These are phyloP conservation scores for Sesbania bispinosa DNA, from an alignment of 306 rosid species.

Conservation along the genomic window DNA sequence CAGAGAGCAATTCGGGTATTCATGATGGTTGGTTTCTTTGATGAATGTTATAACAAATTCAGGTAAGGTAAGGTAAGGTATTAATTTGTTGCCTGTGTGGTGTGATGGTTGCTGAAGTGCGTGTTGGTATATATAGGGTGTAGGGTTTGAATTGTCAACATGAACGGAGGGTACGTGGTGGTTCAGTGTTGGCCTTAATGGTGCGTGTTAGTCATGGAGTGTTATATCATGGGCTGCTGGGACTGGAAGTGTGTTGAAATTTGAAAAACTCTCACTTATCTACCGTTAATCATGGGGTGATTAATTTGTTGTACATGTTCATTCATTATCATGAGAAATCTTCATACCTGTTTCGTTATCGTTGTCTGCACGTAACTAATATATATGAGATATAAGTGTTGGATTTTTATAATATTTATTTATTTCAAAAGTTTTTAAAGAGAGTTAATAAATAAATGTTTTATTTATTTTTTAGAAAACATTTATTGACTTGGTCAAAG, in stretches of 20 bases:
- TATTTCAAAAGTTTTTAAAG: too few species aligned
- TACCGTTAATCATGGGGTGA: background rate
- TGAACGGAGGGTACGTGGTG: background rate
- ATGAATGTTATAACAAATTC: background rate
- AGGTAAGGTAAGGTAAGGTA: too few species aligned
- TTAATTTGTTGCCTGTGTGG: background rate
- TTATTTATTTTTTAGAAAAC: too few species aligned
- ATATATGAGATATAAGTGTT: background rate
- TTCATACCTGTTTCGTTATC: background rate
- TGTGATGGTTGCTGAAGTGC: background rate
- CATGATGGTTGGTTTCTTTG: constrained; percentile 1
- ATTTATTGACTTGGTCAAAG: too few species aligned
- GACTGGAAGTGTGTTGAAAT: background rate
- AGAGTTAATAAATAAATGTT: too few species aligned
- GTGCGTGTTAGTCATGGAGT: background rate
- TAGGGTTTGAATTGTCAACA: constrained; percentile 7
- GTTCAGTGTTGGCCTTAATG: background rate
- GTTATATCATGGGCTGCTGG: background rate
- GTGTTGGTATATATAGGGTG: constrained; percentile 7
- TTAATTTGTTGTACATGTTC: too few species aligned
- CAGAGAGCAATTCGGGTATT: constrained; percentile 18
- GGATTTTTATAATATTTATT: too few species aligned
- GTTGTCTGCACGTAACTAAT: background rate
- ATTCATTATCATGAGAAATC: background rate
- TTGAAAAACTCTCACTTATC: background rate